Evolutionary conservation across 2,329 filamentous ascomycete species (phyloP).

Genomic region (Orbilia oligospora): DNA sequence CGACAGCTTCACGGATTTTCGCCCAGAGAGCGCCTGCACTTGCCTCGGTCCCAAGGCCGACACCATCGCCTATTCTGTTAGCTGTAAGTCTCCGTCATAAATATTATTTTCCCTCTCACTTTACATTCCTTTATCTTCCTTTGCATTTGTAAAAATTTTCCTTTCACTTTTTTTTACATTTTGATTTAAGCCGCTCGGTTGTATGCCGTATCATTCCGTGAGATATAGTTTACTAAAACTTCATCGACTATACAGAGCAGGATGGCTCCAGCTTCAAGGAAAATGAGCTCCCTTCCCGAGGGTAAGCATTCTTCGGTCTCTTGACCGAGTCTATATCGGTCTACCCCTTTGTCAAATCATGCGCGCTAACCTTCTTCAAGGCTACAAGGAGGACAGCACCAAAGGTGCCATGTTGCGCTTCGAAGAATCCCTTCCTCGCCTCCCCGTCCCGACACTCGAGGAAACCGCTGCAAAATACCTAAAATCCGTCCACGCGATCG

Average conservation of each 20-base stretch:
- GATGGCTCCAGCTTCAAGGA: constrained; percentile 51
- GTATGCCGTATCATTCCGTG: constrained; percentile 28
- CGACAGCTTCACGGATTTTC: constrained; percentile 51
- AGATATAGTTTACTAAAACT: constrained; percentile 37
- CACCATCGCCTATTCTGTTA: constrained; percentile 48
- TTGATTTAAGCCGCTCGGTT: constrained; percentile 49
- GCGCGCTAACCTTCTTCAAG: constrained; percentile 67
- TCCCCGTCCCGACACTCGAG: constrained; percentile 85
- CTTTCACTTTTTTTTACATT: constrained; percentile 16
- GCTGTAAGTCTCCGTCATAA: constrained; percentile 50
- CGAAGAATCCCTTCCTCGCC: constrained; percentile 84
- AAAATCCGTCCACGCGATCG: constrained; percentile 82
- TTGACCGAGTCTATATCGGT: background rate
- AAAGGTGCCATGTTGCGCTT: constrained; percentile 87
- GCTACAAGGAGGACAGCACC: constrained; percentile 83
- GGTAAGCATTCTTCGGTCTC: constrained; percentile 33
- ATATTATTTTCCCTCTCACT: constrained; percentile 24
- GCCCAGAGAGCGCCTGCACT: constrained; percentile 58
- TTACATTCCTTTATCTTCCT: constrained; percentile 25
- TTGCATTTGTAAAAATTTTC: constrained; percentile 15
- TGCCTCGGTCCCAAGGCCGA: constrained; percentile 58
- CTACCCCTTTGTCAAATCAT: background rate
- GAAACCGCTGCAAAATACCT: constrained; percentile 86
- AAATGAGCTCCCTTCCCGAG: constrained; percentile 55
- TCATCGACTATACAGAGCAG: constrained; percentile 53